Evolutionary conservation across 805 yeast species (phyloP).

Genomic region (Barnettozyma botsteinii): DNA sequence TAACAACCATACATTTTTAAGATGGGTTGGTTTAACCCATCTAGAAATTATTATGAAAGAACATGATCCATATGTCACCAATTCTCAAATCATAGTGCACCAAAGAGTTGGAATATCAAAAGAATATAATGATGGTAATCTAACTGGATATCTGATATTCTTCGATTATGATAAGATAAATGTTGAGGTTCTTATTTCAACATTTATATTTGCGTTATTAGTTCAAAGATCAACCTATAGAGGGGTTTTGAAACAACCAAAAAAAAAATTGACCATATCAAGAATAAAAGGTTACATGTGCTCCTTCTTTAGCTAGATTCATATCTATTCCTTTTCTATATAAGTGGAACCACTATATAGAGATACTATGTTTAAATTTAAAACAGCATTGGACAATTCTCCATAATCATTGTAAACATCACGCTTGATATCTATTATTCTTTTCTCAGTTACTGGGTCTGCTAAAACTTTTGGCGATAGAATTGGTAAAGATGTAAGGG

Average conservation of each 20-base stretch:
- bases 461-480: constrained; percentile 3
- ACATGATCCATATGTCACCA: constrained; percentile 1
- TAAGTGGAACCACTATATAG: constrained; percentile 22
- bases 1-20: constrained; percentile 9
- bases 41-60: constrained; percentile 17
- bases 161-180: constrained; percentile 22
- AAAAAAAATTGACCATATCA: not conserved
- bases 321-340: constrained; percentile 7
- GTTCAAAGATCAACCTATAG: constrained; percentile 6
- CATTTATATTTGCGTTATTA: constrained; percentile 16
- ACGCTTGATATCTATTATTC: constrained; percentile 20
- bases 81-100: constrained; percentile 11
- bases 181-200: constrained; percentile 20
- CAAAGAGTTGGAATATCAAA: constrained; percentile 16
- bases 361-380: constrained; percentile 11
- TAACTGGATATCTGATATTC: constrained; percentile 10
- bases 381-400: constrained; percentile 14
- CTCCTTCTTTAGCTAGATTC: not conserved
- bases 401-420: constrained; percentile 21
- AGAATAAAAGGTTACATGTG: not conserved
- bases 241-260: constrained; percentile 9
- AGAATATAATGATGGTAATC: constrained; percentile 11
- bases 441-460: constrained; percentile 19
- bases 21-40: constrained; percentile 21
- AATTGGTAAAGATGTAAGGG: constrained; percentile 19